Evolutionary conservation across 78 protist species (phyloP).

Genomic region (Neovahlkampfia damariscottae): DNA sequence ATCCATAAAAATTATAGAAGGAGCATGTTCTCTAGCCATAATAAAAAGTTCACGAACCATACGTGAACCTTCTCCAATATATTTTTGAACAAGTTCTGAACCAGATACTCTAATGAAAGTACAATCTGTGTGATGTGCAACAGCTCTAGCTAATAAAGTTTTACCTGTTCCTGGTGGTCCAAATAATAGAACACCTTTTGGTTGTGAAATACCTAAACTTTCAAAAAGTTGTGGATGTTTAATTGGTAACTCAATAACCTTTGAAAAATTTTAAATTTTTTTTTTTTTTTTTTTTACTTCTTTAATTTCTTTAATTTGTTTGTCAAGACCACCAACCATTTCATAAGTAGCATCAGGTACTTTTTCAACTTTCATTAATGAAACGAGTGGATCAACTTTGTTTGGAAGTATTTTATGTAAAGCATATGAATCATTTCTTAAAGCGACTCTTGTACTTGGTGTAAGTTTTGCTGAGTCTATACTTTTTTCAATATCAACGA

Average conservation of each 20-base stretch:
- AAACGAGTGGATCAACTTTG: constrained; percentile 92
- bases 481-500: constrained; percentile 87
- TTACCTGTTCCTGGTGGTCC: constrained; percentile 99
- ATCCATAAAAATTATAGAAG: constrained; percentile 99
- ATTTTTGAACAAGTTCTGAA: constrained; percentile 98
- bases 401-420: constrained; percentile 91
- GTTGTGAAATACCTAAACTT: constrained; percentile 94
- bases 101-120: constrained; percentile 98
- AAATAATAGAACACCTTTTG: constrained; percentile 88
- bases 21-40: constrained; percentile 98
- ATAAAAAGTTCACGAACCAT: constrained; percentile 99
- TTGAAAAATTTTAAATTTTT: too few species aligned
- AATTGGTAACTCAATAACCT: constrained; percentile 98
- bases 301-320: constrained; percentile 97
- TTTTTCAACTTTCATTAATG: constrained; percentile 96
- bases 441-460: constrained; percentile 84
- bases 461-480: constrained; percentile 63
- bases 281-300: too few species aligned
- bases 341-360: constrained; percentile 98
- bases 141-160: constrained; percentile 98
- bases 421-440: constrained; percentile 62
- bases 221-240: constrained; percentile 99
- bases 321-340: constrained; percentile 97
- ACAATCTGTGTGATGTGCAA: constrained; percentile 99
- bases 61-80: constrained; percentile 99